These are phyloP conservation scores for Auxenochlorella protothecoides DNA, from an alignment of 139 green algal genomes.

Conservation along the genomic window DNA sequence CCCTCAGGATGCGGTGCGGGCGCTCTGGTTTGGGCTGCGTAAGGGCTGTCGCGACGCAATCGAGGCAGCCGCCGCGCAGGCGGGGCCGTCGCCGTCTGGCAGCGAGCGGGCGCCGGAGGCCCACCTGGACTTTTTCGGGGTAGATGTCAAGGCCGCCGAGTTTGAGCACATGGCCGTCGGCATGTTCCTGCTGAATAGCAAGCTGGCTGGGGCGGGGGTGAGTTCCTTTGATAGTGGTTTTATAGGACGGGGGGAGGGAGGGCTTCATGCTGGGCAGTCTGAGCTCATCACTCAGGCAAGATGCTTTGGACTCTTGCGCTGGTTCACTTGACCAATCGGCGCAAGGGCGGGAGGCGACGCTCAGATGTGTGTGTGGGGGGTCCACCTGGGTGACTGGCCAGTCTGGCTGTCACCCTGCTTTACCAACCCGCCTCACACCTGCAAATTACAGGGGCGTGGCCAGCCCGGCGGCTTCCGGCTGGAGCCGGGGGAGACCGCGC, in stretches of 20 bases:
- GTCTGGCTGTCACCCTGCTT: too few species aligned
- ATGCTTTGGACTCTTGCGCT: too few species aligned
- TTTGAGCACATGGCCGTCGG: slow-evolving; percentile 37
- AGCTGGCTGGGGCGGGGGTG: slow-evolving; percentile 11
- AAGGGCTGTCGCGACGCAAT: slow-evolving; percentile 1
- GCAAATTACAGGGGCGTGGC: slow-evolving; percentile 3
- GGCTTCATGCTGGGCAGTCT: too few species aligned
- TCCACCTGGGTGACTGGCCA: too few species aligned
- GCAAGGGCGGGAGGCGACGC: background rate
- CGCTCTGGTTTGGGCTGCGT: slow-evolving; percentile 10
- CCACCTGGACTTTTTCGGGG: slow-evolving; percentile 86
- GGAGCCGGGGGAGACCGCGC: slow-evolving; percentile 17
- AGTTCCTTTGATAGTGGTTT: background rate
- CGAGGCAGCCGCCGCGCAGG: background rate
- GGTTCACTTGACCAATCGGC: background rate
- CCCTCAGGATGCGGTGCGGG: background rate
- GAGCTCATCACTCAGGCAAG: too few species aligned
- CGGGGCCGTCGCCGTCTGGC: background rate
- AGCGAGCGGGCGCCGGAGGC: slow-evolving; percentile 17
- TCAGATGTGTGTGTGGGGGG: too few species aligned
- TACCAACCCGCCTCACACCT: too few species aligned
- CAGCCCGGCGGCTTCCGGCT: slow-evolving; percentile 35
- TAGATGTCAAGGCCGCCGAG: slow-evolving; percentile 66
- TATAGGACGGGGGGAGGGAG: too few species aligned
- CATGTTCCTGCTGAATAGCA: slow-evolving; percentile 45